Evolutionary conservation across 202 grass and related monocot genomes (phyloP).

Genomic region (Bolboschoenoplectus hybrid): DNA sequence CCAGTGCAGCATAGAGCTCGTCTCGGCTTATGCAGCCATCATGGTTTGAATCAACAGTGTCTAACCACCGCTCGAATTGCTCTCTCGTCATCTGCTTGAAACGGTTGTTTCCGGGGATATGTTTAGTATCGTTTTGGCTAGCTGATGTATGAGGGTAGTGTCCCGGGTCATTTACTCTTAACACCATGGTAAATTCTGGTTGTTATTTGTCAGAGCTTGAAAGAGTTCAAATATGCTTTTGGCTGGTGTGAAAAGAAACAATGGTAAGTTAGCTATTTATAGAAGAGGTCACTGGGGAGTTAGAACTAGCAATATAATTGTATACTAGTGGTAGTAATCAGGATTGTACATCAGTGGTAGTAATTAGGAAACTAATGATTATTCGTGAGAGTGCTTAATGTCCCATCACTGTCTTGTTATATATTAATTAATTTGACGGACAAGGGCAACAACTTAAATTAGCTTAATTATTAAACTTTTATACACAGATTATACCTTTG

Average conservation of each 20-base stretch:
- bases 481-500: background rate
- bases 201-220: background rate
- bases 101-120: background rate
- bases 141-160: background rate
- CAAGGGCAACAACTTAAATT: background rate
- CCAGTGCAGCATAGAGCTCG: slow-evolving; percentile 1
- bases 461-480: background rate
- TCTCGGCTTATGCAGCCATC: slow-evolving; percentile 32
- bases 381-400: background rate
- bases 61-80: slow-evolving; percentile 29
- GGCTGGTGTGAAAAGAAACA: background rate
- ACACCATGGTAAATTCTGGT: background rate
- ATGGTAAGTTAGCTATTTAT: slow-evolving; percentile 12
- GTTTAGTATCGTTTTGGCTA: background rate
- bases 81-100: slow-evolving; percentile 34
- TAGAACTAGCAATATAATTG: background rate
- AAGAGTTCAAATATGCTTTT: background rate
- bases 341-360: background rate
- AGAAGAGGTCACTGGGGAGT: background rate
- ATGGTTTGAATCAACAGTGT: slow-evolving; percentile 21
- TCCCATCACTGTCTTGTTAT: background rate
- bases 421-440: background rate
- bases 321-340: too few species aligned
- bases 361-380: background rate
- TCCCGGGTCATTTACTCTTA: background rate